phyloP scores from a whole-genome alignment of 441 rosid species.

The Eruca vesicaria region DNA sequence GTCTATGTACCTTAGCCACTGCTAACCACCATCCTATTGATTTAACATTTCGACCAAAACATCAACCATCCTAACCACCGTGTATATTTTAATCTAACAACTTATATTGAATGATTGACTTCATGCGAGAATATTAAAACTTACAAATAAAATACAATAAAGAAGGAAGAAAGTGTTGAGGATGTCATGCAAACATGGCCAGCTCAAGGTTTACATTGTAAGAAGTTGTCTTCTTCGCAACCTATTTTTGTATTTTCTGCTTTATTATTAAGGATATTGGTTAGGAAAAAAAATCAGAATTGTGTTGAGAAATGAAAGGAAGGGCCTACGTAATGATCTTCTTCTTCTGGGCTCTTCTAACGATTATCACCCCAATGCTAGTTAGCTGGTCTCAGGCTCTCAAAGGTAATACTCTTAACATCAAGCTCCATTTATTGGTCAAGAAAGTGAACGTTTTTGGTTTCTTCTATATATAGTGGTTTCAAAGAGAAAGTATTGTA shows the following conservation, averaged over 20 bases:
- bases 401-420: conserved; percentile 32
- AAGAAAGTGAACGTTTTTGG: neutral
- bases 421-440: neutral
- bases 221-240: conserved; percentile 28
- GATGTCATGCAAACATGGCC: conserved; percentile 41
- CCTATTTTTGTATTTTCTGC: conserved; percentile 26
- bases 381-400: conserved; percentile 70
- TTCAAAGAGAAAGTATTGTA: neutral
- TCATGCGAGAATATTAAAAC: conserved; percentile 28
- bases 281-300: neutral
- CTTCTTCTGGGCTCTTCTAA: conserved; percentile 90
- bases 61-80: conserved; percentile 27
- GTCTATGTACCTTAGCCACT: no score
- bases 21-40: conserved; percentile 14
- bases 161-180: conserved; percentile 26
- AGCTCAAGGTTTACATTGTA: conserved; percentile 28
- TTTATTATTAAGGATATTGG: conserved; percentile 19
- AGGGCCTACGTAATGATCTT: conserved; percentile 70
- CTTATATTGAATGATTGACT: conserved; percentile 24
- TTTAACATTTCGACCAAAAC: no score
- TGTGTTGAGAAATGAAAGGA: conserved; percentile 52
- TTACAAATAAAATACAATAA: conserved; percentile 1
- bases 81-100: conserved; percentile 10
- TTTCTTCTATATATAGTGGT: neutral
- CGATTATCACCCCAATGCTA: conserved; percentile 79